These are phyloP conservation scores for Protoeuglena noctilucae DNA, from an alignment of 139 green algal species.

Conservation along the genomic window DNA sequence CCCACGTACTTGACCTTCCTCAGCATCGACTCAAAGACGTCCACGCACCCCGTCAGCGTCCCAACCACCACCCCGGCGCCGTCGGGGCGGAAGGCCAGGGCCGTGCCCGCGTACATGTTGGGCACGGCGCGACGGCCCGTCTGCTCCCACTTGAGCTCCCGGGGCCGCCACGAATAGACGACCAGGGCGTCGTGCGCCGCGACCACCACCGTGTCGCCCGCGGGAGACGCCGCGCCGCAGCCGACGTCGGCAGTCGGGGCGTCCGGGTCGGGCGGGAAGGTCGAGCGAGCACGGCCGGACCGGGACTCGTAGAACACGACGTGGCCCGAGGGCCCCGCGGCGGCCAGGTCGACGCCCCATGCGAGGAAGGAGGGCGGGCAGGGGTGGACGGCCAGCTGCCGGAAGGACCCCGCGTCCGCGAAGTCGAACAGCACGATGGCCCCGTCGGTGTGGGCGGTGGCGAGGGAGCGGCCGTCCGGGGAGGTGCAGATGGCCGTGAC, in stretches of 20 bases:
- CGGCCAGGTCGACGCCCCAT: conserved; percentile 37
- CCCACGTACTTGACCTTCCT: conserved; percentile 16
- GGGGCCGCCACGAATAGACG: conserved; percentile 33
- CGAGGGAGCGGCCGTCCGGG: conserved; percentile 33
- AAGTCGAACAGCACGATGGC: conserved; percentile 52
- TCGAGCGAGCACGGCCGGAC: too few species aligned
- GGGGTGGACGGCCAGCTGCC: conserved; percentile 33
- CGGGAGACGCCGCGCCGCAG: conserved; percentile 23
- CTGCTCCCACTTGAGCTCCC: conserved; percentile 23
- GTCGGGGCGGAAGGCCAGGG: conserved; percentile 51
- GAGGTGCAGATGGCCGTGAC: conserved; percentile 39
- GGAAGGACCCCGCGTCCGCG: conserved; percentile 24
- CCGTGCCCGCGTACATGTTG: conserved; percentile 48
- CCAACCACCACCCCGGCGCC: conserved; percentile 45
- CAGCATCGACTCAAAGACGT: conserved; percentile 63
- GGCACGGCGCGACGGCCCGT: conserved; percentile 29
- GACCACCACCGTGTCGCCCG: conserved; percentile 44
- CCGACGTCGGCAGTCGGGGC: not conserved
- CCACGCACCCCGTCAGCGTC: conserved; percentile 41
- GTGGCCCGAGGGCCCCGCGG: conserved; percentile 21
- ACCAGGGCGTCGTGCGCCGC: conserved; percentile 48
- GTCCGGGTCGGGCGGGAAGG: conserved; percentile 13
- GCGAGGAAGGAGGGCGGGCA: conserved; percentile 43
- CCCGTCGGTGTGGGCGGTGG: conserved; percentile 53
- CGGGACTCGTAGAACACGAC: not conserved